Evolutionary conservation across 1,139 yeast species (phyloP), one percentile per base, ranked within the genome.

Genomic region (Debaryomyces coudertii): DNA sequence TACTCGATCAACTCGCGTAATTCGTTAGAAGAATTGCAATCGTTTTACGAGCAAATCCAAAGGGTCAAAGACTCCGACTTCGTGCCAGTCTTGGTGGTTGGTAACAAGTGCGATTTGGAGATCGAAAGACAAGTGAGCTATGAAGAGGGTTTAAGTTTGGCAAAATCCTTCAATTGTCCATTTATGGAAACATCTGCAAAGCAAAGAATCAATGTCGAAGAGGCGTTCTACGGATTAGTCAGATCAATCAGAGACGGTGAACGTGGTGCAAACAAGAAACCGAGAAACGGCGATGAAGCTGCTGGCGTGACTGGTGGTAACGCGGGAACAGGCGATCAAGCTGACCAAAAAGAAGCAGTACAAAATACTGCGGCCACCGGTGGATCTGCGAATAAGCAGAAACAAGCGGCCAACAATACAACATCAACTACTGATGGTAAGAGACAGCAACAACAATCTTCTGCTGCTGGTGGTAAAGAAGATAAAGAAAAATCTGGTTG

Each of bases 151-250:
- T 77, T 81, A 53, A 80, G 79, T 41, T 80, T 92, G 63, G 95
- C 96, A 37, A 82, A 80, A 57, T 78, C 80, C 49, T 87, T 82
- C 68, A 77, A 81, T 54, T 87, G 96, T 53, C 87, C 88, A 36
- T 95, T 92, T 62, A 77, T 90, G 59, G 99, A 93, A 68, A 89
- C 98, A 2, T 84, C 93, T 45, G 99, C 99, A 28, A 90, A 93
- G 72, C 92, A 87, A 63, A 83, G 96, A 55, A 83, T 90, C 63
- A 92, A 93, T 59, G 98, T 95, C 44, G 97, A 93, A 64, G 96
- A 90, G 59, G 90, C 96, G 2, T 93, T 95, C 65, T 85, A 77
- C 60, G 86, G 83, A 36, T 72, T 88, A 53, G 95, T 87, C 7
- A 76, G 92, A 53, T 76, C 79, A 41, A 83, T 87, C 18, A 58